phyloP scores from a whole-genome alignment of 495 filamentous ascomycete species.

The Penicillium antarcticum region DNA sequence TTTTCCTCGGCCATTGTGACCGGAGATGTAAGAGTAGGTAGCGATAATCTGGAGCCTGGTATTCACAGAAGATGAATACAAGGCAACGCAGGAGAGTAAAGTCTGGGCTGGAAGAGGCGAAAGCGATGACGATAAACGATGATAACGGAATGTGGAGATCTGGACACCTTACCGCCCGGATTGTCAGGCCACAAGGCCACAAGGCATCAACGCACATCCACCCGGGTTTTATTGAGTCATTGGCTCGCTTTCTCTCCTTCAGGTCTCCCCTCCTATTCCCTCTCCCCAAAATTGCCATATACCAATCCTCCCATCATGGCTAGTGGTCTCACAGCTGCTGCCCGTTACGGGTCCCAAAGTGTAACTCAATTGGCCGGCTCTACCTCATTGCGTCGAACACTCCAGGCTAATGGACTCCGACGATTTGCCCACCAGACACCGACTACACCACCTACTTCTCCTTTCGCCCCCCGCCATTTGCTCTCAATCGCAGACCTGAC shows the following conservation, averaged over 20 bases:
- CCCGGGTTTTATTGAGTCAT: conserved; percentile 21
- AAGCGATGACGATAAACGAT: conserved; percentile 24
- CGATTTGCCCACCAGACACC: conserved; percentile 36
- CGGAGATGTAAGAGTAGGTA: conserved; percentile 2
- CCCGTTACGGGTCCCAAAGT: conserved; percentile 43
- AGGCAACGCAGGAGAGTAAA: neutral
- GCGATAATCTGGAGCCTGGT: neutral
- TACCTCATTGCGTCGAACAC: conserved; percentile 30
- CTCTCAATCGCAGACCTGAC: conserved; percentile 87
- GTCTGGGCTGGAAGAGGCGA: conserved; percentile 4
- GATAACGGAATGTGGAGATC: conserved; percentile 23
- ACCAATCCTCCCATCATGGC: conserved; percentile 24
- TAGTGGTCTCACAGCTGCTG: conserved; percentile 50
- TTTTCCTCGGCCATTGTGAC: conserved; percentile 30
- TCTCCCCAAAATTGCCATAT: conserved; percentile 8
- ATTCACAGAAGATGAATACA: neutral
- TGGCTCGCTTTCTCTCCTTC: conserved; percentile 8
- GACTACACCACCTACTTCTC: conserved; percentile 38
- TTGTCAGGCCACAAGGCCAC: neutral
- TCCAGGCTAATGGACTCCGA: conserved; percentile 33
- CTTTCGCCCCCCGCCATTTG: conserved; percentile 70
- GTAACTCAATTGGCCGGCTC: conserved; percentile 32
- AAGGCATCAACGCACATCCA: conserved; percentile 10
- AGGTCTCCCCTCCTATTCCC: neutral
- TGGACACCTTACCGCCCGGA: conserved; percentile 1